phyloP scores from a whole-genome alignment of 768 basidiomycete species.

The Mycena maculata region DNA sequence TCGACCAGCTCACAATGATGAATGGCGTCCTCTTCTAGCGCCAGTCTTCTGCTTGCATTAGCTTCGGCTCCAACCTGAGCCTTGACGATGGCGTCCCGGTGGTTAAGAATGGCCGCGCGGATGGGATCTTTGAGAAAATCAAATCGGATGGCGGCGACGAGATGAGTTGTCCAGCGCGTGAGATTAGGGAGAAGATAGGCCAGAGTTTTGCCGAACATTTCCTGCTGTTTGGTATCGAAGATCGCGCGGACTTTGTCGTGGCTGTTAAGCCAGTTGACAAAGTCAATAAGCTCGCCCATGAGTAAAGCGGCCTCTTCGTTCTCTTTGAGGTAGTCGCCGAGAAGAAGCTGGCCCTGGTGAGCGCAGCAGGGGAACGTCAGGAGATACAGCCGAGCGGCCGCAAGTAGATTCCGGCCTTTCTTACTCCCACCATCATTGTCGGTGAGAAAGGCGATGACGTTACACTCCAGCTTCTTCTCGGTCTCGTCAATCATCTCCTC shows the following conservation, averaged over 20 bases:
- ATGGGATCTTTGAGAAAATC: conserved; percentile 9
- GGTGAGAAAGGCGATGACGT: conserved; percentile 22
- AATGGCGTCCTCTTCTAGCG: conserved; percentile 2
- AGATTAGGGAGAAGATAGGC: conserved; percentile 30
- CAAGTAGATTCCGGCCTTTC: conserved; percentile 18
- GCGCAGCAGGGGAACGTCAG: conserved; percentile 25
- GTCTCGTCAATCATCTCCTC: conserved; percentile 18
- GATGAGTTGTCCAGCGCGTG: conserved; percentile 34
- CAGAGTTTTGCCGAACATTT: conserved; percentile 15
- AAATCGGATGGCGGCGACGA: conserved; percentile 23
- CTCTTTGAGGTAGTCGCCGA: conserved; percentile 33
- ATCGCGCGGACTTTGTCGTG: conserved; percentile 24
- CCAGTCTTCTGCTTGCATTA: neutral
- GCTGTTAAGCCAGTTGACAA: conserved; percentile 28
- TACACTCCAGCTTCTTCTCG: conserved; percentile 6
- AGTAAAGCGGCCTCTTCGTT: conserved; percentile 11
- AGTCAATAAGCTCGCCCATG: conserved; percentile 23
- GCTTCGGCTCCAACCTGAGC: conserved; percentile 27
- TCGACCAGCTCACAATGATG: neutral
- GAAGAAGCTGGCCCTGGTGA: conserved; percentile 32
- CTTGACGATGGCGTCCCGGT: conserved; percentile 9
- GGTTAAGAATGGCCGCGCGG: conserved; percentile 6
- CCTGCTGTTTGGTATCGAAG: conserved; percentile 24
- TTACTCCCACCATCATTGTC: conserved; percentile 35
- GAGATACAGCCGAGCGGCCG: conserved; percentile 14